Evolutionary conservation across 2,329 filamentous ascomycete species (phyloP).

Genomic region (Orbilia oligospora): DNA sequence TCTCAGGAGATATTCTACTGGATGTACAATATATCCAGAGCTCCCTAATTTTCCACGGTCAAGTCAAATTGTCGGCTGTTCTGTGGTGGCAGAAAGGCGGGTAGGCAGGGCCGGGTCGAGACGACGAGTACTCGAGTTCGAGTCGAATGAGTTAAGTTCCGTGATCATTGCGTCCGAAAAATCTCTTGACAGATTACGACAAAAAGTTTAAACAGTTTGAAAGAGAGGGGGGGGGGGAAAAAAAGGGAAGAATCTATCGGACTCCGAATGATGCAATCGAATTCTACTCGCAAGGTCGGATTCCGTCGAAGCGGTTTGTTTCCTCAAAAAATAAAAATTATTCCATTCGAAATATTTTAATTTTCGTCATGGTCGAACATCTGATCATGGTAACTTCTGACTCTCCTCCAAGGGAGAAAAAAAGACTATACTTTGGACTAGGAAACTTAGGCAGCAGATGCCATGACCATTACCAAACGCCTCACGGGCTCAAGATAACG

Average conservation of each 20-base stretch:
- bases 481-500: slow-evolving; percentile 34
- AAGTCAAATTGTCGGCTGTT: slow-evolving; percentile 15
- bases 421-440: not conserved
- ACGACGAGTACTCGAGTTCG: slow-evolving; percentile 8
- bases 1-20: slow-evolving; percentile 4
- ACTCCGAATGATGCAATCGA: slow-evolving; percentile 20
- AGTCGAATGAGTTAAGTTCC: slow-evolving; percentile 12
- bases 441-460: slow-evolving; percentile 48
- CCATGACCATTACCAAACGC: slow-evolving; percentile 16
- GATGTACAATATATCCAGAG: slow-evolving; percentile 12
- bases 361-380: slow-evolving; percentile 18
- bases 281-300: slow-evolving; percentile 22
- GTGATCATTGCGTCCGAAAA: slow-evolving; percentile 11
- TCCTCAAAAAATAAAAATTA: not conserved
- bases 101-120: not conserved
- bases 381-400: slow-evolving; percentile 49
- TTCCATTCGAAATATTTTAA: slow-evolving; percentile 14
- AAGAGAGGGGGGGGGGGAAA: not conserved
- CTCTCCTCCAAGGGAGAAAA: slow-evolving; percentile 22
- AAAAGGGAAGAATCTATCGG: slow-evolving; percentile 1
- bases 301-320: slow-evolving; percentile 14
- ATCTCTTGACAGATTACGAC: slow-evolving; percentile 6
- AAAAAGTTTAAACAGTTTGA: not conserved
- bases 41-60: slow-evolving; percentile 3
- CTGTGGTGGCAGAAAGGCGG: not conserved